Evolutionary conservation across 2,329 filamentous ascomycete species (phyloP), one percentile per base, ranked within the genome.

Genomic region (Verticillium longisporum): DNA sequence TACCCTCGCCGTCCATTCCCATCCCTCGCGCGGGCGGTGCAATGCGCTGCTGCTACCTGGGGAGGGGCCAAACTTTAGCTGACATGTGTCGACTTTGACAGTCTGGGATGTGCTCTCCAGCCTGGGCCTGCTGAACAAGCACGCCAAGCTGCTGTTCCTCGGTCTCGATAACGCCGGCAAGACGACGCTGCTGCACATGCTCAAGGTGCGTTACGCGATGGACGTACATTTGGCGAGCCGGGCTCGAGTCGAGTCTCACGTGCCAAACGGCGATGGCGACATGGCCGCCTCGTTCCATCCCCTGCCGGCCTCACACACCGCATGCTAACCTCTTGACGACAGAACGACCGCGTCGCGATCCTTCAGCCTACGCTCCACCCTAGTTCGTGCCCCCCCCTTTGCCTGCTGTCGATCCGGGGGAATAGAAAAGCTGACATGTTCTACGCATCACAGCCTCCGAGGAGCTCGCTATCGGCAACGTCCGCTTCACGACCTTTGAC

Each of bases 111-210:
- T 96, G 70, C 87, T 97, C 71, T 90, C 92, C 71, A 91, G 87
- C 67, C 84, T 97, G 66, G 92, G 92, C 70, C 84, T 97, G 72
- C 83, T 94, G 68, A 97, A 97, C 86, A 97, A 97, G 85, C 91
- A 96, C 77, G 92, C 92, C 72, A 97, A 97, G 85, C 86, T 97
- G 63, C 85, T 96, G 62, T 96, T 97, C 80, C 87, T 97, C 66
- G 92, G 92, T 69, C 88, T 97, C 65, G 92, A 96, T 76, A 96
- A 96, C 80, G 92, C 92, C 58, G 92, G 92, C 78, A 96, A 97
- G 84, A 97, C 92, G 60, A 96, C 92, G 55, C 82, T 97, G 69
- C 81, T 97, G 73, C 92, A 97, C 79, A 96, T 97, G 92, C 78
- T 97, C 78, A 97, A 97, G 90, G 90, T 92, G 77, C 71, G 84